A percentile compares a stretch with the other conserved stretches of the same genome.
phyloP scores from a whole-genome alignment of 371 early-diverging fungal genomes.

The Circinella umbellata region DNA sequence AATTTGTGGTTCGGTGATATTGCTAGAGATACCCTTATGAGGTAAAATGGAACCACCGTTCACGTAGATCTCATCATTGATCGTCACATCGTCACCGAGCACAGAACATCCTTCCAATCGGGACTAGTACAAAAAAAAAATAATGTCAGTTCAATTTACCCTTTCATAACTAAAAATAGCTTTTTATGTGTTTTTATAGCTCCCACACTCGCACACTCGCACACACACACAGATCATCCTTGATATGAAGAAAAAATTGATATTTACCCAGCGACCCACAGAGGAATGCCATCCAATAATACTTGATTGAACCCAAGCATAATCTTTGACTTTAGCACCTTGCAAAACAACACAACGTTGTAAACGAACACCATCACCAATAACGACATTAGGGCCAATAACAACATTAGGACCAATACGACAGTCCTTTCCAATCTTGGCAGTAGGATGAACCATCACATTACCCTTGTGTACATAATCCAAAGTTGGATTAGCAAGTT shows the following conservation, averaged over 20 bases:
- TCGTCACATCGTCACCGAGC: conserved; percentile 94
- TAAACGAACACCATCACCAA: conserved; percentile 97
- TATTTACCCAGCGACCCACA: conserved; percentile 83
- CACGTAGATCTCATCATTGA: conserved; percentile 91
- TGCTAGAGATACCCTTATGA: conserved; percentile 88
- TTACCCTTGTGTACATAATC: conserved; percentile 83
- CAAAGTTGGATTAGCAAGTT: conserved; percentile 68
- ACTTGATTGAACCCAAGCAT: conserved; percentile 89
- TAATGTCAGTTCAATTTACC: not conserved
- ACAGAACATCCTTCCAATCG: conserved; percentile 94
- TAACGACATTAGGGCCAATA: conserved; percentile 90
- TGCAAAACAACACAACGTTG: conserved; percentile 93
- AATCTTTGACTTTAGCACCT: conserved; percentile 86
- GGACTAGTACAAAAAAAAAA: conserved; percentile 36
- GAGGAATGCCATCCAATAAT: conserved; percentile 98
- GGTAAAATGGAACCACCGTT: conserved; percentile 96
- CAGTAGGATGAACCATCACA: conserved; percentile 91
- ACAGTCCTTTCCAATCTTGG: conserved; percentile 93
- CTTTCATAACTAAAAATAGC: not conserved
- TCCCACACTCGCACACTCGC: not conserved
- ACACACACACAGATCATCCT: too few relatives aligned
- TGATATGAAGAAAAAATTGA: not conserved
- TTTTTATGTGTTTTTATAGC: not conserved
- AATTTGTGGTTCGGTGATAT: conserved; percentile 94
- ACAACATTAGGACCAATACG: conserved; percentile 96